phyloP scores from a whole-genome alignment of 1,284 basidiomycete species.

The Rhodotorula sp. region DNA sequence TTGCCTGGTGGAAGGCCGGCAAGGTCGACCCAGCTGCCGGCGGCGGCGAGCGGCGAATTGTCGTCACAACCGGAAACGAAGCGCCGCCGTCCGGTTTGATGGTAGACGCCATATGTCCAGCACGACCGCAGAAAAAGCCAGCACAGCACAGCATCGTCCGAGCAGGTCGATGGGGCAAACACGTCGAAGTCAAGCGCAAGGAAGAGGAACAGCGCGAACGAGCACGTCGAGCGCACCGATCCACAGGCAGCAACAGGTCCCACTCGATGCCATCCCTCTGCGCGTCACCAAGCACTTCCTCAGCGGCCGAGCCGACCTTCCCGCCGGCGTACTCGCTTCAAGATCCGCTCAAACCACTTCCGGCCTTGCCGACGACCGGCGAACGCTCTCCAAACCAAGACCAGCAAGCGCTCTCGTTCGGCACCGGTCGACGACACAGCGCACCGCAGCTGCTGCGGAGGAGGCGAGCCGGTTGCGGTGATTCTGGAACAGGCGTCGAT shows the following conservation, averaged over 20 bases:
- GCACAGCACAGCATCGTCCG: not conserved
- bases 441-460: not conserved
- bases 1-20: not conserved
- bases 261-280: too few relatives aligned
- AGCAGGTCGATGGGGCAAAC: not conserved
- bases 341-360: not conserved
- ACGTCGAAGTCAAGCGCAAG: not conserved
- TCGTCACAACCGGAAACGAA: not conserved
- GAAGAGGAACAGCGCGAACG: not conserved
- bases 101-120: not conserved
- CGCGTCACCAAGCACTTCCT: not conserved
- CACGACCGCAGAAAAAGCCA: not conserved
- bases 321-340: too few relatives aligned
- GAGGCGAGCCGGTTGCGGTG: not conserved
- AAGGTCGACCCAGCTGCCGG: not conserved
- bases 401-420: not conserved
- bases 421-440: not conserved
- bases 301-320: not conserved
- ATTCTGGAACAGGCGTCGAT: not conserved
- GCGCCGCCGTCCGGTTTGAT: not conserved
- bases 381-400: not conserved
- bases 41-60: too few relatives aligned
- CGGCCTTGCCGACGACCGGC: not conserved
- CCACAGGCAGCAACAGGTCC: too few relatives aligned
- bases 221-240: not conserved